These are phyloP conservation scores for Linnemannia zychae DNA, from an alignment of 192 early-diverging fungal species.

Conservation along the genomic window DNA sequence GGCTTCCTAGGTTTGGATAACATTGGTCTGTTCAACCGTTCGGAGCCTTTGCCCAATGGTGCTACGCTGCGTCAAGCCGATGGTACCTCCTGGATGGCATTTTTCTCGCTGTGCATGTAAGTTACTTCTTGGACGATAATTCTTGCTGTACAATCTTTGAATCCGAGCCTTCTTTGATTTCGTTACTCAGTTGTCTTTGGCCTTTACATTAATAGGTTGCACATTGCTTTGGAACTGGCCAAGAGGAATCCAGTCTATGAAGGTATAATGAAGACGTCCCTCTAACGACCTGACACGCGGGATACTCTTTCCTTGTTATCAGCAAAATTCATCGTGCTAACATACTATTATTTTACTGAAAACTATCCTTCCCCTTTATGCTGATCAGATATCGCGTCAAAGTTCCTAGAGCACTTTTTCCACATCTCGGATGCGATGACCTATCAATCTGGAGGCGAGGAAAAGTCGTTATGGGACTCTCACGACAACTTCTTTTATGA, in stretches of 20 bases:
- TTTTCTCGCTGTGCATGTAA: conserved; percentile 55
- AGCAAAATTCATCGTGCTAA: no score
- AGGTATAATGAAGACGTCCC: conserved; percentile 8
- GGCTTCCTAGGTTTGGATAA: conserved; percentile 70
- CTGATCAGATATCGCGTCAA: conserved; percentile 66
- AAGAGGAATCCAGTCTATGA: conserved; percentile 42
- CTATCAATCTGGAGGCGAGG: conserved; percentile 43
- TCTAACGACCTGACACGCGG: no score
- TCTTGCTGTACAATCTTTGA: not conserved
- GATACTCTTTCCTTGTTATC: no score
- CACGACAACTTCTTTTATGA: conserved; percentile 69
- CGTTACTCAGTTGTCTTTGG: not conserved
- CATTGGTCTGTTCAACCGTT: conserved; percentile 69
- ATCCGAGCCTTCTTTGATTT: not conserved
- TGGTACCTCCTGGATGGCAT: conserved; percentile 69
- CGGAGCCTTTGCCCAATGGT: conserved; percentile 60
- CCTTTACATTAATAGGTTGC: conserved; percentile 27
- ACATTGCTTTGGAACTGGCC: conserved; percentile 50
- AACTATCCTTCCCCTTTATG: not conserved
- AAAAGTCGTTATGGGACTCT: conserved; percentile 59
- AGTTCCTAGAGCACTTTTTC: conserved; percentile 71
- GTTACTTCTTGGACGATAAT: not conserved
- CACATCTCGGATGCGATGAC: conserved; percentile 71
- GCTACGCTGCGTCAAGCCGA: conserved; percentile 64
- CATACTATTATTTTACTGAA: no score